These are phyloP conservation scores for Circinella minor DNA, from an alignment of 371 early-diverging fungal species.

Conservation along the genomic window DNA sequence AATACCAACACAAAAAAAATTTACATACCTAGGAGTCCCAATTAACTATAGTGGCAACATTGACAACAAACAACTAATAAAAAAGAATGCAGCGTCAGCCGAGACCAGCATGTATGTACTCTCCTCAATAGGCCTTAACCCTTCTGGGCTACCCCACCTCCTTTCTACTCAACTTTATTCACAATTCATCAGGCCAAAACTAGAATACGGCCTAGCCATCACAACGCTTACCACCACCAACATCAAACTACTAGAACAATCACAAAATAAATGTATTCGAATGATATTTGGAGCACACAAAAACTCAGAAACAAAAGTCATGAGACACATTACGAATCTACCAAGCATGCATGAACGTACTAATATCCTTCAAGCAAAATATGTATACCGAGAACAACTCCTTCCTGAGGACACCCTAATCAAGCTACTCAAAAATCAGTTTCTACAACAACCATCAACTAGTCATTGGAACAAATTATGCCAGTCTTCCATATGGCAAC, in stretches of 20 bases:
- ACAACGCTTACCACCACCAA: too few relatives aligned
- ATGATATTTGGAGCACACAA: conserved; percentile 14
- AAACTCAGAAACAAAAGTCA: conserved; percentile 16
- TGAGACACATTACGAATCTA: conserved; percentile 11
- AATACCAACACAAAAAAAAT: neutral
- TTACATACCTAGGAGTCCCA: conserved; percentile 14
- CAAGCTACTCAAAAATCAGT: too few relatives aligned
- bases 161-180: conserved; percentile 6
- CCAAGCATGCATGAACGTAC: too few relatives aligned
- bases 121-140: conserved; percentile 1
- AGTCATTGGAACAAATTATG: too few relatives aligned
- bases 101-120: conserved; percentile 4
- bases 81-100: neutral
- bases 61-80: conserved; percentile 1
- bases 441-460: too few relatives aligned
- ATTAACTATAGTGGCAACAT: neutral
- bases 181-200: conserved; percentile 12
- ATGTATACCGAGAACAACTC: too few relatives aligned
- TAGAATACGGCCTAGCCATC: too few relatives aligned
- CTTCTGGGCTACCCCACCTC: neutral
- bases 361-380: too few relatives aligned
- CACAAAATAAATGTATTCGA: conserved; percentile 16
- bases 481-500: too few relatives aligned
- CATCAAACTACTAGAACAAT: neutral
- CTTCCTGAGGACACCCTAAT: too few relatives aligned